phyloP scores from a whole-genome alignment of 2,329 filamentous ascomycete species.

The Byssochlamys sp. region DNA sequence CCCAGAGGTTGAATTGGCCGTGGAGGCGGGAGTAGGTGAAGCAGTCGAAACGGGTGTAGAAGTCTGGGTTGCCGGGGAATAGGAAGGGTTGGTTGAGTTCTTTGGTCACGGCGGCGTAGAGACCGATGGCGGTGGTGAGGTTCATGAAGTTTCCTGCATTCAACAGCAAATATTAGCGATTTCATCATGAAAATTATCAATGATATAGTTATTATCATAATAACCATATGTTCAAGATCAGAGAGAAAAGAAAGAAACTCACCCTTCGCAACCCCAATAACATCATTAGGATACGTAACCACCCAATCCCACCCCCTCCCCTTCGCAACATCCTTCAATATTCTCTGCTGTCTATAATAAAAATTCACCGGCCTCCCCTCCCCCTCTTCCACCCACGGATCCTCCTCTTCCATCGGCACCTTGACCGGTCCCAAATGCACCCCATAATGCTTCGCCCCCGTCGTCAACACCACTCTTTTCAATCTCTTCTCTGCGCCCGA shows the following conservation, averaged over 20 bases:
- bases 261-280: conserved; percentile 34
- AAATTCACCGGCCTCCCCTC: conserved; percentile 39
- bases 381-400: conserved; percentile 33
- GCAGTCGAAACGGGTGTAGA: conserved; percentile 25
- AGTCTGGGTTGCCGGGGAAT: conserved; percentile 26
- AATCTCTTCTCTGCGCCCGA: conserved; percentile 34
- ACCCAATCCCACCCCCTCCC: conserved; percentile 31
- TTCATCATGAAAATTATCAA: too few relatives aligned
- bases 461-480: conserved; percentile 42
- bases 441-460: conserved; percentile 45
- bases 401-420: conserved; percentile 40
- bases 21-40: conserved; percentile 26
- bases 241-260: neutral
- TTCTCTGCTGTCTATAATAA: conserved; percentile 43
- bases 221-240: too few relatives aligned
- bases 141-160: conserved; percentile 32
- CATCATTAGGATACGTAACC: conserved; percentile 38
- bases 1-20: conserved; percentile 30
- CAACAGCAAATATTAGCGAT: too few relatives aligned
- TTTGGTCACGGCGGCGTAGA: conserved; percentile 29
- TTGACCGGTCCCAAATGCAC: conserved; percentile 43
- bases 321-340: conserved; percentile 27
- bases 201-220: too few relatives aligned
- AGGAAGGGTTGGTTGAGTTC: conserved; percentile 21
- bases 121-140: conserved; percentile 27